phyloP scores from a whole-genome alignment of 2,329 filamentous ascomycete genomes.

The Cladophialophora psammophila region DNA sequence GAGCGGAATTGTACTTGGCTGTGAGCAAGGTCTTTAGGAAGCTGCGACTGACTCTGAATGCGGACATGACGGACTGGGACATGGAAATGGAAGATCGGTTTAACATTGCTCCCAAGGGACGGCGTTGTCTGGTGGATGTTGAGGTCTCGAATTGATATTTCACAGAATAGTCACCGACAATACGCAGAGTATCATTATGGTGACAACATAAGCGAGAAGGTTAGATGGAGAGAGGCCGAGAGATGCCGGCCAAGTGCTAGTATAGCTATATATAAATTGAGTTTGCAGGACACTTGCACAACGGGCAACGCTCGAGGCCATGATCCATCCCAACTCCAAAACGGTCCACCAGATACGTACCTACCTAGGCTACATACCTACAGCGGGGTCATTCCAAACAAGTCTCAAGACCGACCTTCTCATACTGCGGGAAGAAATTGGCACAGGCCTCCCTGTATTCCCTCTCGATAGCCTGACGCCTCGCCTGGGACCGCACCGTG shows the following conservation, averaged over 20 bases:
- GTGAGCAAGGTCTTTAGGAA: slow-evolving; percentile 39
- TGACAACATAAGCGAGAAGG: no score
- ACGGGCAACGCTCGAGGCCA: no score
- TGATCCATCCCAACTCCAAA: no score
- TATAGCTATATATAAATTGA: no score
- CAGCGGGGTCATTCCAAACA: no score
- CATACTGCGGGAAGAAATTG: slow-evolving; percentile 40
- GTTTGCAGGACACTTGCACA: no score
- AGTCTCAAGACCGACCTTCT: not conserved
- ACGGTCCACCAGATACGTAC: no score
- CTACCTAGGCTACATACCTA: no score
- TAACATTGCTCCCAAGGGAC: slow-evolving; percentile 19
- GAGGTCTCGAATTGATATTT: not conserved
- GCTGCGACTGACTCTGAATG: slow-evolving; percentile 38
- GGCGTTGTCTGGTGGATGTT: not conserved
- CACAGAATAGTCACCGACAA: no score
- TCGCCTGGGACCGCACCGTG: slow-evolving; percentile 42
- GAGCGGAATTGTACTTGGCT: slow-evolving; percentile 42
- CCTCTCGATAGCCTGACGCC: slow-evolving; percentile 43
- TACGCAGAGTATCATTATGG: no score
- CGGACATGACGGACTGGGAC: slow-evolving; percentile 40
- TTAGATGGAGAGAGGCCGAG: no score
- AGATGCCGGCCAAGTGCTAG: no score
- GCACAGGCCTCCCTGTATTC: slow-evolving; percentile 43
- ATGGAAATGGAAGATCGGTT: slow-evolving; percentile 38